Evolutionary conservation across 352 stramenopile genomes (phyloP), one percentile per base, ranked within the genome.

Genomic region (Phytophthora boehmeriae): DNA sequence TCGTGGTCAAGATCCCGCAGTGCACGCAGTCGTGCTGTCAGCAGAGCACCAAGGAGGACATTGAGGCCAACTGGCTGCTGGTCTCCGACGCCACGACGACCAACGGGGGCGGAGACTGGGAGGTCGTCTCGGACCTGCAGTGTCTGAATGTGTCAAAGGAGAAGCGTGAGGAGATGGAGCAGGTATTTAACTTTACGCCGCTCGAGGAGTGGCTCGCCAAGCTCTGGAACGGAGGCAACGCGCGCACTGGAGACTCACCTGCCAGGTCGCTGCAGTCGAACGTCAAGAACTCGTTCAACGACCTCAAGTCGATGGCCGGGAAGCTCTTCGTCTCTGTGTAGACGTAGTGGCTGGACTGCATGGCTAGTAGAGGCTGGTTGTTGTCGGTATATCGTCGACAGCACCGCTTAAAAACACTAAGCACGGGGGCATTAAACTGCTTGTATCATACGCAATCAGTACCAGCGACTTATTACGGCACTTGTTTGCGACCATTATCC

Each of bases 21-120:
- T 95, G 86, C 48, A 69, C 65, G 2, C 86, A 88, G 54, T 20
- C 35, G 10, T 95, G 86, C 55, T 95, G 86, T 59, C 65, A 72
- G 48, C 71, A 84, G 42, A 83, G 71, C 38, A 86, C 73, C 8
- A 86, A 87, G 42, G 86, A 93, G 41, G 81, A 91, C 36, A 92
- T 95, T 54, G 84, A 93, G 49, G 73, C 83, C n/a, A 88, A 95
- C 59, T 95, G 86, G 86, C 71, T 88, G 36, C 51, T 95, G 38
- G 77, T 95, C 13, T 80, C 73, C 36, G 86, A 94, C 49, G 66
- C 80, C 1, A 85, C 80, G 38, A 79, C 79, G 6, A 77, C 73
- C 0, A 86, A 36, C 36, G 56, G 66, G 43, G 73, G 54, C 8
- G 70, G 64, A 32, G 85, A 92, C 52, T 94, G 85, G 85, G 77